These are phyloP conservation scores for Calonectria multiphialidica DNA, from an alignment of 2,329 filamentous ascomycete genomes.

Conservation along the genomic window DNA sequence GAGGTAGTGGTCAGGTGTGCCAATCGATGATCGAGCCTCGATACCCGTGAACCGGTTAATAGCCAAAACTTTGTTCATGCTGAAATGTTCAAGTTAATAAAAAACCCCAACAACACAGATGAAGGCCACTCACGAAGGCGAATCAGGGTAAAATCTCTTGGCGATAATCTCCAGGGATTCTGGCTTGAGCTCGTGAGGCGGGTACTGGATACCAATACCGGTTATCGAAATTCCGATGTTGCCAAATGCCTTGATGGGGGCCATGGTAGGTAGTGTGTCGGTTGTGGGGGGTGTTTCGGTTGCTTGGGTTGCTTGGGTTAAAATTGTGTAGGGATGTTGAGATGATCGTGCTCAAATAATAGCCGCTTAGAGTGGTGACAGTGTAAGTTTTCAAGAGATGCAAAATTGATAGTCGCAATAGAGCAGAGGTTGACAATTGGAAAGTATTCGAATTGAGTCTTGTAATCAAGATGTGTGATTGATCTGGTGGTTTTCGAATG, in stretches of 20 bases:
- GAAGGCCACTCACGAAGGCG: slow-evolving; percentile 63
- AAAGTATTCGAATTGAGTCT: not conserved
- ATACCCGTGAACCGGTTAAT: slow-evolving; percentile 77
- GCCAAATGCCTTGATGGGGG: slow-evolving; percentile 55
- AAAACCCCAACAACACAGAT: not conserved
- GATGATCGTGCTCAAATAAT: too few relatives aligned
- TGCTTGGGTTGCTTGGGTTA: too few relatives aligned
- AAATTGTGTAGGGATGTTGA: not conserved
- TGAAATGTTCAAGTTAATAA: slow-evolving; percentile 42
- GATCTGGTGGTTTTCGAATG: not conserved
- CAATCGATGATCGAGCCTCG: slow-evolving; percentile 72
- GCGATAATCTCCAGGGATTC: slow-evolving; percentile 64
- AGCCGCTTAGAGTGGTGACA: too few relatives aligned
- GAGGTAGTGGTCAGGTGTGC: slow-evolving; percentile 69
- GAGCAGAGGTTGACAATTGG: too few relatives aligned
- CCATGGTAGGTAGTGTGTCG: slow-evolving; percentile 48
- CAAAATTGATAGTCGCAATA: too few relatives aligned
- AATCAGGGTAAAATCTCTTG: slow-evolving; percentile 69
- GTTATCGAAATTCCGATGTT: slow-evolving; percentile 71
- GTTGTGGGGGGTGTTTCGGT: not conserved
- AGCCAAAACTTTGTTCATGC: slow-evolving; percentile 72
- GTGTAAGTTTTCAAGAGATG: too few relatives aligned
- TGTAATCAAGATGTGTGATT: too few relatives aligned
- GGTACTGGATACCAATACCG: slow-evolving; percentile 71
- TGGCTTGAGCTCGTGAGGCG: slow-evolving; percentile 65